Base-by-base conservation (phyloP, 2,329 filamentous ascomycete genomes). In the Phialemoniopsis sp. region DNA sequence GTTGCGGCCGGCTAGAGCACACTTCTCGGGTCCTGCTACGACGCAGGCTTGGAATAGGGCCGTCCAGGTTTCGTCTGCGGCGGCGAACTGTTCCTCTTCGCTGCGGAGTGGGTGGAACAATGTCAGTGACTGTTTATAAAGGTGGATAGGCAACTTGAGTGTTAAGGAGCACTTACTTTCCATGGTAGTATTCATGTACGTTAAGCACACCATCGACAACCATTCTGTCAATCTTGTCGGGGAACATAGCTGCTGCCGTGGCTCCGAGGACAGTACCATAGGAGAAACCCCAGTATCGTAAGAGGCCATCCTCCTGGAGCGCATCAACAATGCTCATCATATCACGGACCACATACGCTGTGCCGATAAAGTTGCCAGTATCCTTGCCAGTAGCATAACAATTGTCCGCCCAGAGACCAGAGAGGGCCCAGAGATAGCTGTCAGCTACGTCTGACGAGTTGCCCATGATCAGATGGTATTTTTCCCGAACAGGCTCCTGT, bases 231-330 rank as follows among this genome's bases (percentile, higher is more conserved):
- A 68, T 53, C 30, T 58, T 52, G 16, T 67, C 60, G 2, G 66
- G 67, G 41, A 67, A 67, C 58, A 70, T 63, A 15, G 62, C 58
- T 6, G 62, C 62, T 10, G 61, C 48, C 0, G 58, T 65, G 4
- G 53, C 51, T 7, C 67, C 67, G 2, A 70, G 45, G 6, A 58
- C 47, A 2, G 61, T 63, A 12, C 66, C 66, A 38, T 69, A 69
- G 2, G 63, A 68, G 41, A 61, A 39, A 58, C 62, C 62, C 53
- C 52, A 64, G 38, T 56, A 66, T 32, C 61, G 48, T 5, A 66
- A 41, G 48, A 64, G 36, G 14, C 60, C 58, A 40, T 66, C 63
- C 18, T 62, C 58, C 2, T 50, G 56, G 7, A 67, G 51, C 10
- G 55, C 57, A 39, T 68, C 63, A 13, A 41, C 42, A 15, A 39